Evolutionary conservation across 1,284 basidiomycete species (phyloP), one percentile per base, ranked within the genome.

Genomic region (Sporisorium iseilematis-ciliati): DNA sequence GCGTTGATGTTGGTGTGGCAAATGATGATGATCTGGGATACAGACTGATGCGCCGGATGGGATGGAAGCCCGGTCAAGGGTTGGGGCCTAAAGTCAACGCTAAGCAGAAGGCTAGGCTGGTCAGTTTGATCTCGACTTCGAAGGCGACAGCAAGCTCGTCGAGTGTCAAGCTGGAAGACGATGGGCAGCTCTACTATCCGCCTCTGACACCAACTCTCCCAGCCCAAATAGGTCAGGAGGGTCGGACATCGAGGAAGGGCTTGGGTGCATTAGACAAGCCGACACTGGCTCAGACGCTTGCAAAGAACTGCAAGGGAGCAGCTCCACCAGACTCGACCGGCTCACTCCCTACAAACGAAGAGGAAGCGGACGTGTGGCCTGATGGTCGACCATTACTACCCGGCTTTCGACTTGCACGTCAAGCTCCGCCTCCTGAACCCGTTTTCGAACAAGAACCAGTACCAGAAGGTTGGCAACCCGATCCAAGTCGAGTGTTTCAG

Each of bases 31-130:
- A 58, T 42, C 31, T 78, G 46, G 81, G 81, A 8, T 65, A 57
- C 48, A 43, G 90, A 33, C 90, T 98, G 4, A 88, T 99, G 52
- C 91, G 91, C 86, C 95, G 94, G 85, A 96, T 98, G 91, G 96
- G 96, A 0, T 98, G 96, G 96, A 89, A 91, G 61, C 86, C 91
- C 0, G 96, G 95, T 0, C 94, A 97, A 85, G 96, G 95, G 5
- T 90, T 98, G 26, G 96, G 96, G 0, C 94, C 95, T 1, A 90
- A 95, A 7, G 88, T 98, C n/a, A 91, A 93, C 2, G 89, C 92
- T 61, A 88, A 90, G 41, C 91, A 93, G 81, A 89, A 92, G 41
- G 90, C 89, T 74, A 87, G 90, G 18, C 26, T 81, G 12, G 11
- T 60, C 6, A 29, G 53, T 11, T 20, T 72, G 38, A 46, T 73